phyloP scores from a whole-genome alignment of 2,329 filamentous ascomycete genomes.

The Ampelomyces quisqualis region DNA sequence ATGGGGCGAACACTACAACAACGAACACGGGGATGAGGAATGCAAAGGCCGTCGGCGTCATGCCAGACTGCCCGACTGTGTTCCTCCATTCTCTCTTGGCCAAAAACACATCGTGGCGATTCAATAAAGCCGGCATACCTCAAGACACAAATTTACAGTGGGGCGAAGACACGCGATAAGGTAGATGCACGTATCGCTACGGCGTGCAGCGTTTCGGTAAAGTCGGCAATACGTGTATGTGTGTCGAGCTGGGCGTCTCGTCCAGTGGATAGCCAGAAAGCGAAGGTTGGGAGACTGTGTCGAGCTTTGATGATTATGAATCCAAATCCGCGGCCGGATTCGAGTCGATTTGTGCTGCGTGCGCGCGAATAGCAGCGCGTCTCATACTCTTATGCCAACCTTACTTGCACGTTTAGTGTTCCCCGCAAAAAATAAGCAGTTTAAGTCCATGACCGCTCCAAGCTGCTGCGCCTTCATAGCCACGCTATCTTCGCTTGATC shows the following conservation, averaged over 20 bases:
- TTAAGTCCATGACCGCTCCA: constrained; percentile 8
- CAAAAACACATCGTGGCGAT: constrained; percentile 4
- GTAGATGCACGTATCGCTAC: background rate
- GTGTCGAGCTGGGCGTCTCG: background rate
- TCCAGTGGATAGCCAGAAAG: background rate
- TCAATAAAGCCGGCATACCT: constrained; percentile 16
- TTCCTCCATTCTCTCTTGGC: constrained; percentile 17
- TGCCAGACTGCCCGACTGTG: constrained; percentile 20
- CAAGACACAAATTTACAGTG: background rate
- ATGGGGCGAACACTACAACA: constrained; percentile 29
- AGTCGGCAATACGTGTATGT: background rate
- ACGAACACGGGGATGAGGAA: constrained; percentile 35
- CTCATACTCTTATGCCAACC: background rate
- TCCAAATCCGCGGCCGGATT: background rate
- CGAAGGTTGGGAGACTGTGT: background rate
- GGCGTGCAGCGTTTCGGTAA: background rate
- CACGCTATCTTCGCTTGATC: constrained; percentile 9
- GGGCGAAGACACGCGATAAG: background rate
- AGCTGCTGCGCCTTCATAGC: constrained; percentile 17
- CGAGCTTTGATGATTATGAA: background rate
- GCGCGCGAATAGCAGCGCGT: background rate
- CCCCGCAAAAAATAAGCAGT: constrained; percentile 7
- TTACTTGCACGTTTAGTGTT: background rate
- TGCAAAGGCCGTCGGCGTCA: constrained; percentile 32
- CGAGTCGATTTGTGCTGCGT: background rate